Conservation (phyloP, 345 rosid species). For the Brassica incana region DNA sequence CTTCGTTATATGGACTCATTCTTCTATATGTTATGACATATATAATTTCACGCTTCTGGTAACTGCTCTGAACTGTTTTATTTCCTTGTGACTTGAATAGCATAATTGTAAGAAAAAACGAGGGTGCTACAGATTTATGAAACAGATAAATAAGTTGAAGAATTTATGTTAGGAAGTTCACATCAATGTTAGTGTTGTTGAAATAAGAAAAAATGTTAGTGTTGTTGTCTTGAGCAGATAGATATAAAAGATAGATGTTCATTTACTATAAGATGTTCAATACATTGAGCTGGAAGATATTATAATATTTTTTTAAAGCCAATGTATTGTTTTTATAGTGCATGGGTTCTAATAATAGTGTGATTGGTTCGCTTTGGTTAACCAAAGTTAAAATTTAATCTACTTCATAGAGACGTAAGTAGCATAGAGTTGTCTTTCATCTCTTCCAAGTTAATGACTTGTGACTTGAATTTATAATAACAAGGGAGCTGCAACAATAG, state of each 20-base stretch:
- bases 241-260: too few relatives aligned
- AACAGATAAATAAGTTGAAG: too few relatives aligned
- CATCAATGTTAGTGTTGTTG: not conserved
- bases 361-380: not conserved
- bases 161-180: not conserved
- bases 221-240: too few relatives aligned
- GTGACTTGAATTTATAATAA: not conserved
- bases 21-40: not conserved
- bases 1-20: conserved; percentile 11
- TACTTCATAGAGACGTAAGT: not conserved
- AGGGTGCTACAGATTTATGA: not conserved
- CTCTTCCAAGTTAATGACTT: not conserved
- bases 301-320: not conserved
- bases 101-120: too few relatives aligned
- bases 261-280: too few relatives aligned
- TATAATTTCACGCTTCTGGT: not conserved
- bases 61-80: not conserved
- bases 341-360: not conserved
- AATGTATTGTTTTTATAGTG: not conserved
- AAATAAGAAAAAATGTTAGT: too few relatives aligned
- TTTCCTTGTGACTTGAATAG: not conserved
- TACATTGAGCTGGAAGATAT: not conserved
- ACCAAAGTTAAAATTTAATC: not conserved
- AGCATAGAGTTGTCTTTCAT: not conserved
- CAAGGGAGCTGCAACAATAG: not conserved